Conservation (phyloP, 805 yeast genomes). For the Yarrowia osloensis region DNA sequence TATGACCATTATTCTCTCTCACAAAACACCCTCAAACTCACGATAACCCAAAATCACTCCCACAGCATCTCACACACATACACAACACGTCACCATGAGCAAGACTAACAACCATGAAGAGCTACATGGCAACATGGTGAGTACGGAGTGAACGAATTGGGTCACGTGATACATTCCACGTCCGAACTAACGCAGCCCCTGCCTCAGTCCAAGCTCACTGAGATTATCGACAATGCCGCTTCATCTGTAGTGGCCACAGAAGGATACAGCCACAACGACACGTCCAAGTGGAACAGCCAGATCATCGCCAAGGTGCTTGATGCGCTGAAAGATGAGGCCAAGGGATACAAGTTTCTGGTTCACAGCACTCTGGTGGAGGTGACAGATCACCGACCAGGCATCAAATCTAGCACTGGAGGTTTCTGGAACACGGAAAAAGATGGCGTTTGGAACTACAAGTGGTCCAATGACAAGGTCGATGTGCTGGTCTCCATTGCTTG, state of each 20-base stretch:
- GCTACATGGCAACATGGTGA: constrained; percentile 22
- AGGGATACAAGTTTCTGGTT: constrained; percentile 36
- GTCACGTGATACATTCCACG: not conserved
- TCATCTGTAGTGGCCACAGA: not conserved
- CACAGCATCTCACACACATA: not conserved
- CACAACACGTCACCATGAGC: constrained; percentile 26
- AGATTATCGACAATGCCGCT: not conserved
- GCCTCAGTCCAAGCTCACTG: not conserved
- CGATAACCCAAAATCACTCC: constrained; percentile 12
- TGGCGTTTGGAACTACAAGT: constrained; percentile 37
- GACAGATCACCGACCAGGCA: constrained; percentile 35
- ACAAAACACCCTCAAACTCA: not conserved
- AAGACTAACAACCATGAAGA: constrained; percentile 21
- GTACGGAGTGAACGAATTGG: not conserved
- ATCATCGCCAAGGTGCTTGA: constrained; percentile 31
- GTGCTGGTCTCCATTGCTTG: constrained; percentile 37
- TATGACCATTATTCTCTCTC: not conserved
- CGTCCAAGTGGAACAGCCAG: constrained; percentile 32
- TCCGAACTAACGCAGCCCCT: constrained; percentile 15
- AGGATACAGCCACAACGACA: constrained; percentile 32
- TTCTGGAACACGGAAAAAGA: constrained; percentile 38
- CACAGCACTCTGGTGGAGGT: constrained; percentile 34
- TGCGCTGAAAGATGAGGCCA: constrained; percentile 32
- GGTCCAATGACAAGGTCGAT: constrained; percentile 34
- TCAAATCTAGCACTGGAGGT: constrained; percentile 35